A percentile compares a stretch with the other conserved stretches of the same genome.
Evolutionary conservation across 768 basidiomycete species (phyloP).

Genomic region (Boletus reticuloceps): DNA sequence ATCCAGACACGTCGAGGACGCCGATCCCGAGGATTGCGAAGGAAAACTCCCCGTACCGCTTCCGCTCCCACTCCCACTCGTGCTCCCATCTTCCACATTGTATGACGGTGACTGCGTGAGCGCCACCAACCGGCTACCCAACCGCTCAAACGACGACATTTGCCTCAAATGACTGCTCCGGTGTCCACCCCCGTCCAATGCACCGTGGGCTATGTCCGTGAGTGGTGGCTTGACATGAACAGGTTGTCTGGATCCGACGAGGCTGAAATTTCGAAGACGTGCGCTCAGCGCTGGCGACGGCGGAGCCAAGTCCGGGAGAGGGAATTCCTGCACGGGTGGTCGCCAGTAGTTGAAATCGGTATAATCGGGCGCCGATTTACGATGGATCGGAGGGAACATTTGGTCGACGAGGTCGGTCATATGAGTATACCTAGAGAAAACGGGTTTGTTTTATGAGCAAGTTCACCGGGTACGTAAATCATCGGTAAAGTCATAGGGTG

Average conservation of each 20-base stretch:
- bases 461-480: neutral
- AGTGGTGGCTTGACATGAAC: conserved; percentile 24
- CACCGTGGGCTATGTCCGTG: conserved; percentile 7
- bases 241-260: conserved; percentile 52
- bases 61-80: neutral
- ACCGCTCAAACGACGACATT: conserved; percentile 74
- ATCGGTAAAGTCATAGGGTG: neutral
- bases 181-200: conserved; percentile 15
- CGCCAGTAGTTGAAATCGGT: conserved; percentile 99
- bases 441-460: neutral
- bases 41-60: conserved; percentile 40
- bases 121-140: conserved; percentile 57
- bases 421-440: conserved; percentile 76
- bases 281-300: conserved; percentile 94
- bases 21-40: conserved; percentile 52
- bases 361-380: conserved; percentile 84
- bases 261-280: conserved; percentile 73
- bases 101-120: conserved; percentile 43
- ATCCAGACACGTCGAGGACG: conserved; percentile 46
- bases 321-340: conserved; percentile 68
- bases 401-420: conserved; percentile 99
- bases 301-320: conserved; percentile 77
- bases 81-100: conserved; percentile 14
- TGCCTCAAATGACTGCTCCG: conserved; percentile 54
- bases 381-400: conserved; percentile 96